These are phyloP conservation scores for Malbranchea zuffiana DNA, from an alignment of 2,329 filamentous ascomycete species.

Conservation along the genomic window DNA sequence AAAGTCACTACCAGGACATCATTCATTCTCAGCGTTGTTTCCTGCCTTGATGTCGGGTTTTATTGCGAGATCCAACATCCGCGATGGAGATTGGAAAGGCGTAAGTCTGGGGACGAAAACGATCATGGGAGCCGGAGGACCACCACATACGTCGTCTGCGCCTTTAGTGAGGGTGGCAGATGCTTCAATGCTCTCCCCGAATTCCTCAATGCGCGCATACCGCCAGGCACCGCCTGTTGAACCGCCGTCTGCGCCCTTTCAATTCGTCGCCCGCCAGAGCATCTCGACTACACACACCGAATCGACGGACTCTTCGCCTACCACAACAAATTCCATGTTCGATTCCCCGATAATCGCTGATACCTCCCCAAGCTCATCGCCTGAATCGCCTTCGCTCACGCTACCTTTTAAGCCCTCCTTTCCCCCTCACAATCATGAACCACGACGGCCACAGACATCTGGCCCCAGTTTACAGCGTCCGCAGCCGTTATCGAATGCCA, in stretches of 20 bases:
- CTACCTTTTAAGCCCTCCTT: slow-evolving; percentile 44
- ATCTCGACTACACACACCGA: slow-evolving; percentile 50
- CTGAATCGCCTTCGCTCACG: slow-evolving; percentile 72
- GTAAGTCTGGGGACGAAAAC: not conserved
- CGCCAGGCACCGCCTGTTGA: slow-evolving; percentile 7
- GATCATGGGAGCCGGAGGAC: too few species aligned
- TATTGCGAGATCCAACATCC: not conserved
- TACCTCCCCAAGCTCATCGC: slow-evolving; percentile 81
- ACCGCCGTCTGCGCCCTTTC: slow-evolving; percentile 11
- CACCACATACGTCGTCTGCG: too few species aligned
- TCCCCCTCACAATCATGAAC: not conserved
- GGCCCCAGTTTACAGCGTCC: not conserved
- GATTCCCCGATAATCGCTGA: slow-evolving; percentile 86
- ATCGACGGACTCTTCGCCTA: slow-evolving; percentile 89
- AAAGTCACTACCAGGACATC: not conserved
- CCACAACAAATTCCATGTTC: slow-evolving; percentile 83
- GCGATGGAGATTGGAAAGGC: slow-evolving; percentile 4
- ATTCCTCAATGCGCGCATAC: too few species aligned
- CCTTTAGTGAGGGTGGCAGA: too few species aligned
- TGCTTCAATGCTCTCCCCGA: too few species aligned
- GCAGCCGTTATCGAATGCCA: slow-evolving; percentile 2
- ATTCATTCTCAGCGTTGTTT: not conserved
- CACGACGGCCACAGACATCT: not conserved
- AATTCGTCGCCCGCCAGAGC: slow-evolving; percentile 33
- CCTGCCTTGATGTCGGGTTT: slow-evolving; percentile 7